Base-by-base conservation (phyloP, 768 basidiomycete genomes). In the Zangia roseola region DNA sequence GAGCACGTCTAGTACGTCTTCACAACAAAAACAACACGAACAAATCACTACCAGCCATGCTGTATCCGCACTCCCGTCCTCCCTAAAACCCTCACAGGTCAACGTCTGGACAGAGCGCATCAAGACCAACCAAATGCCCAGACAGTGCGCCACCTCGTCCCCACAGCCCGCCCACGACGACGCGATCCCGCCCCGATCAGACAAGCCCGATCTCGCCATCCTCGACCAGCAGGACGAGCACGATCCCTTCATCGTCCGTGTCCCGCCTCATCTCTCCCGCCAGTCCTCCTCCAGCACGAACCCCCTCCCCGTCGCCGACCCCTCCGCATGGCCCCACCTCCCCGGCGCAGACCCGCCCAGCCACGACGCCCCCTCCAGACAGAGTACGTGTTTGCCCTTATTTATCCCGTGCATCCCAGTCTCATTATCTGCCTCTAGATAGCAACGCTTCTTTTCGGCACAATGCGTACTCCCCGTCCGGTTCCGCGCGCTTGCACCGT, bases 161-260 rank as follows among this genome's bases (percentile, higher is more conserved):
- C 48, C 54, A 30, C 49, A 54, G 24, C 51, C 45, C 5, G 16
- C 51, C 19, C 47, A 31, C 52, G 58, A 66, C 28, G 49, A 54
- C 34, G 9, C 43, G 51, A 55, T 54, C 49, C 56, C 43, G 36
- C 47, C 41, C 6, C 51, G 56, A 64, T 64, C 61, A 10, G 49
- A 59, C 10, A 35, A 48, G 5, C 43, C 50, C 6, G 36, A 37
- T 41, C 51, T 64, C 25, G 48, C 53, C 42, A 51, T 58, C 40
- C 61, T 65, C 34, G 50, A 64, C 54, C 58, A 60, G 43, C 50
- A 51, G 39, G 62, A 61, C 49, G 34, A 58, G 37, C 67, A 72
- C 34, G 75, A 82, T 63, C 69, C 78, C 3, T 75, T 79, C 51
- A 64, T 79, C 43, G 71, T 80, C 20, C 71, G 71, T 17, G 51